Evolutionary conservation across 176 grass and related monocot genomes (phyloP).

Genomic region (Oryza nivara): DNA sequence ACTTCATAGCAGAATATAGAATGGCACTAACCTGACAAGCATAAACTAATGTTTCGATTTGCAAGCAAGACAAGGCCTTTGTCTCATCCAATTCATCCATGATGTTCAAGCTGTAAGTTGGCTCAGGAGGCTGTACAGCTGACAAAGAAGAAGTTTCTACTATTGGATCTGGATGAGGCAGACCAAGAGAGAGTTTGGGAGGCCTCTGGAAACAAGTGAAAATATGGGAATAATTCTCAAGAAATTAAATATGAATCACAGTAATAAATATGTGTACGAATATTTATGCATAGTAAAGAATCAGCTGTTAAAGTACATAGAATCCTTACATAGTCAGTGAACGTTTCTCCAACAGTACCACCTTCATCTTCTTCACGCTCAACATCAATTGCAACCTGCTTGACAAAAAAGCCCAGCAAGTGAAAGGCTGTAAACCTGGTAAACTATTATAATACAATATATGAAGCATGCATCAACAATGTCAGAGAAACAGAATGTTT

Average conservation of each 20-base stretch:
- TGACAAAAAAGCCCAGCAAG: conserved; percentile 40
- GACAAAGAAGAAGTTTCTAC: conserved; percentile 98
- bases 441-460: conserved; percentile 2
- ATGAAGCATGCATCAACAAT: conserved; percentile 5
- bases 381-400: conserved; percentile 90
- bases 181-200: conserved; percentile 75
- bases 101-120: conserved; percentile 82
- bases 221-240: conserved; percentile 31
- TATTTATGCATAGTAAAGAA: not conserved
- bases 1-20: conserved; percentile 16
- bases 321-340: conserved; percentile 89
- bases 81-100: conserved; percentile 77
- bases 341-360: conserved; percentile 86
- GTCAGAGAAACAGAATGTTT: conserved; percentile 16
- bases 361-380: conserved; percentile 99
- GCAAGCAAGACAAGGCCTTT: conserved; percentile 87
- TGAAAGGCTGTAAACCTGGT: not conserved
- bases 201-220: conserved; percentile 69
- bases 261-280: conserved; percentile 11
- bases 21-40: conserved; percentile 89
- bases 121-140: conserved; percentile 96
- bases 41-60: conserved; percentile 98
- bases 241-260: conserved; percentile 21
- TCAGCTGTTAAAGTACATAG: conserved; percentile 17
- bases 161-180: conserved; percentile 91